Evolutionary conservation across 179 eudicot genomes (phyloP).

Genomic region (Carnegiea gigantea): DNA sequence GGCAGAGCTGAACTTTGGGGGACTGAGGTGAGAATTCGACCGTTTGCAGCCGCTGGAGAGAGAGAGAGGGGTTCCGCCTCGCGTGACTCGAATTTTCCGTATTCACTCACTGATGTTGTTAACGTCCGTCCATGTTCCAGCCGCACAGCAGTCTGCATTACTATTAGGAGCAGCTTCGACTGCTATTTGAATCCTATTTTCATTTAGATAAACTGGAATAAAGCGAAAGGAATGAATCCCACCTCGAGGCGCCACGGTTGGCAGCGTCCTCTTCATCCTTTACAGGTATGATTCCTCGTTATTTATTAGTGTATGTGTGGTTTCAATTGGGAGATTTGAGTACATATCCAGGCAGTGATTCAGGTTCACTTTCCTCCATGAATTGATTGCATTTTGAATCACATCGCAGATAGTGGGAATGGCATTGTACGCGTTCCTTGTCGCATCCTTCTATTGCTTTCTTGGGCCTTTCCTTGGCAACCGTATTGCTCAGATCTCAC

Average conservation of each 20-base stretch:
- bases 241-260: conserved; percentile 78
- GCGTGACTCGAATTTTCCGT: neutral
- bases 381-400: conserved; percentile 25
- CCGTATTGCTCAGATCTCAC: conserved; percentile 52
- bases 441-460: conserved; percentile 67
- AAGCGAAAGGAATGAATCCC: conserved; percentile 17
- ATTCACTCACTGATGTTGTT: neutral
- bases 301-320: neutral
- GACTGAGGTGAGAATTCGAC: neutral
- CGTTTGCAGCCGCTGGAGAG: neutral
- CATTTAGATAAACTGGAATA: neutral
- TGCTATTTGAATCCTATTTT: neutral
- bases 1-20: neutral
- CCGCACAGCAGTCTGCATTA: neutral
- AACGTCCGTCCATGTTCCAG: neutral
- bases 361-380: neutral
- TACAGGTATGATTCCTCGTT: conserved; percentile 50
- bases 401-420: conserved; percentile 75
- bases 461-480: conserved; percentile 72
- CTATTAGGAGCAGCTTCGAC: too few relatives aligned
- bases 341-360: neutral
- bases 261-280: conserved; percentile 91
- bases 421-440: conserved; percentile 53
- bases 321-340: neutral
- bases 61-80: neutral